Base-by-base conservation (phyloP, 208 protist genomes). In the Trypanosoma avium region DNA sequence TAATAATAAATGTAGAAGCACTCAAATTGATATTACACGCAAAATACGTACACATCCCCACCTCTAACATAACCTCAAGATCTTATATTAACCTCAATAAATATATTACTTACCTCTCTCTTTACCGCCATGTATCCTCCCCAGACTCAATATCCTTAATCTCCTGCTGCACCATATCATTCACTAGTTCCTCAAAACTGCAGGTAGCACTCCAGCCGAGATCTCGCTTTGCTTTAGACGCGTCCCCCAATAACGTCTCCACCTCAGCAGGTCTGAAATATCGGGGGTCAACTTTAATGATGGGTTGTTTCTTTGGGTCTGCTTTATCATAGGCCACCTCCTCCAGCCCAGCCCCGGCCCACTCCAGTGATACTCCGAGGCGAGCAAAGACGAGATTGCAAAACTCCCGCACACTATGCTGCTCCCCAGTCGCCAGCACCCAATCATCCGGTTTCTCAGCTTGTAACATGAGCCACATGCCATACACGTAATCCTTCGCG, bases 191-290 rank as follows among this genome's bases (percentile, higher is more conserved):
- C 48, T 83, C 55, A 52, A 83, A 87, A 30, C 45, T 76, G 61
- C 40, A 78, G 21, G 48, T 80, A 33, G 61, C 40, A 21, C 72
- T 33, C 78, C 97, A 98, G 7, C 81, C 80, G 21, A 98, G 88
- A 35, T 82, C 50, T n/a, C 50, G 73, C 61, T 90, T 75, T 30
- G 94, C 94, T 79, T 98, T 98, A 27, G 54, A 60, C 32, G 97
- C 84, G 64, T 97, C 73, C 54, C 97, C 97, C 4, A 98, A 74
- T 3, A 99, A 85, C 12, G 91, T 77, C 29, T 98, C 95, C 19
- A 99, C 97, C 74, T 99, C 96, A n/a, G 94, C 90, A 42, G 96
- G 97, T 46, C 97, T 84, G 84, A 97, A 98, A 70, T 98, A 98
- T 22, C 63, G 52, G 12, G 67, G 56, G 69, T 95, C 86, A 21